phyloP scores from a whole-genome alignment of 2,329 filamentous ascomycete species.

The Aspergillus japonicus region DNA sequence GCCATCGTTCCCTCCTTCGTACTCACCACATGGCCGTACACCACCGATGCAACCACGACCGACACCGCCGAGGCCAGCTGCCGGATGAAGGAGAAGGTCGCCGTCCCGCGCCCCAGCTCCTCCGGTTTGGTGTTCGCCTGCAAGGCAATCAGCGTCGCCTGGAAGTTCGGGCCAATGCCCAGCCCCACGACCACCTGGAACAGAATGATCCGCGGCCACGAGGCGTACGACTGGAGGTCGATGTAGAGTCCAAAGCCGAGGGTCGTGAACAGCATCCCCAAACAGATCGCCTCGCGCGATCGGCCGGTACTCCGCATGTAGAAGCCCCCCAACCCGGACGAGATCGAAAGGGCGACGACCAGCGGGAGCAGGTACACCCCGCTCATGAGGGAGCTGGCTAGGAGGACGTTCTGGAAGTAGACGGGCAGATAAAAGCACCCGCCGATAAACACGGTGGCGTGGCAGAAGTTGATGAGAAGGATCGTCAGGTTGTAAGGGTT shows the following conservation, averaged over 20 bases:
- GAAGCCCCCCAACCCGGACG: constrained; percentile 59
- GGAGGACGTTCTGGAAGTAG: constrained; percentile 70
- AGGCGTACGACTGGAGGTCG: constrained; percentile 48
- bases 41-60: not conserved
- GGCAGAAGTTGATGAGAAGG: constrained; percentile 62
- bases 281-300: constrained; percentile 56
- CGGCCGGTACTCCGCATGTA: constrained; percentile 66
- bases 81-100: not conserved
- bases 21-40: not conserved
- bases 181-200: constrained; percentile 30
- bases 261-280: constrained; percentile 53
- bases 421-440: constrained; percentile 71
- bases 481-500: constrained; percentile 60
- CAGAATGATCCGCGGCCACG: constrained; percentile 26
- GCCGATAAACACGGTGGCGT: constrained; percentile 69
- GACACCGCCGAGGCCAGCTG: constrained; percentile 1
- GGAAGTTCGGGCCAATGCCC: constrained; percentile 16
- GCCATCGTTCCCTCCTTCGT: not conserved
- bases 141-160: constrained; percentile 17
- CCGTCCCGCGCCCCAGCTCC: not conserved
- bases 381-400: constrained; percentile 61
- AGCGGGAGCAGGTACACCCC: constrained; percentile 68
- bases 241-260: constrained; percentile 62
- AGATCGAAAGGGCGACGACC: constrained; percentile 60
- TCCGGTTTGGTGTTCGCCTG: not conserved